Conservation (phyloP, 208 protist genomes). For the Plasmodiophora brassicae region DNA sequence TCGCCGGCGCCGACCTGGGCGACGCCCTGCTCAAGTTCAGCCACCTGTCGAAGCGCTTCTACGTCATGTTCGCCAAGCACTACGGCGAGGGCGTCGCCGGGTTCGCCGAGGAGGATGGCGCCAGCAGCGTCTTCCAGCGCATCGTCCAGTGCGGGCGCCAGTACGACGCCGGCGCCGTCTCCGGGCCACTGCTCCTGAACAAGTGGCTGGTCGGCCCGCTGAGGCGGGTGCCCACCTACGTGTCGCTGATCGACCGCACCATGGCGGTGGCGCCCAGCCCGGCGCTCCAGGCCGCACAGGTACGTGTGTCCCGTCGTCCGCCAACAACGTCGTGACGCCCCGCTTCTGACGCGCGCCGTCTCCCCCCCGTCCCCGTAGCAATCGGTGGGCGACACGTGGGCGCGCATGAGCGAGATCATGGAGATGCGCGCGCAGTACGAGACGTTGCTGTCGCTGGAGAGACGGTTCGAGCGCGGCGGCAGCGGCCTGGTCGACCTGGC, state of each 20-base stretch:
- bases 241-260: neutral
- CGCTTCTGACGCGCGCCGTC: no score
- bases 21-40: neutral
- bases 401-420: slow-evolving; percentile 7
- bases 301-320: no score
- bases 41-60: neutral
- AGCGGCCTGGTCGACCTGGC: neutral
- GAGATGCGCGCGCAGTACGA: neutral
- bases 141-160: neutral
- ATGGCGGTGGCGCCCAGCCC: neutral
- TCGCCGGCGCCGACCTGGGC: neutral
- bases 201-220: neutral
- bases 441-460: neutral
- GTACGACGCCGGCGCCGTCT: neutral
- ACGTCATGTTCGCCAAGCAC: neutral
- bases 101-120: no score
- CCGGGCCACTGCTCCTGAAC: no score
- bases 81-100: no score
- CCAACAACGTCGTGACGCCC: no score
- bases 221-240: neutral
- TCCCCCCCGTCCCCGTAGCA: no score
- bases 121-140: no score
- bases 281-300: no score
- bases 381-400: neutral
- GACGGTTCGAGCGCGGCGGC: neutral